phyloP scores from a whole-genome alignment of 306 rosid genomes.

The Vigna unguiculata region DNA sequence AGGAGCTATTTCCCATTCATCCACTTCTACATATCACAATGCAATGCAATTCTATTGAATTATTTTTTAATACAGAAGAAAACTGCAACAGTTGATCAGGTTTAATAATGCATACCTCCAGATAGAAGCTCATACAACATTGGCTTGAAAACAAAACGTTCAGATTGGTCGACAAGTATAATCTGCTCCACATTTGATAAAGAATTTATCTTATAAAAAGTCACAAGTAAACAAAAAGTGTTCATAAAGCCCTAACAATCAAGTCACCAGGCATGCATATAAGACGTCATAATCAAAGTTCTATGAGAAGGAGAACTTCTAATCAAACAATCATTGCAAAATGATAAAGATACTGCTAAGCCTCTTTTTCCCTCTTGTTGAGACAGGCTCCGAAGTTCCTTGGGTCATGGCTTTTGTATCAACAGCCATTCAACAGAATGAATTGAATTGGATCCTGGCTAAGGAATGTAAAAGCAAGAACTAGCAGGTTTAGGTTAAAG shows the following conservation, averaged over 20 bases:
- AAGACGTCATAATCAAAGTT: background rate
- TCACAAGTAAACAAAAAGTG: conserved; percentile 4
- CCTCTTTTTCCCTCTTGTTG: background rate
- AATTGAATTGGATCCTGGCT: background rate
- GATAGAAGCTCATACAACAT: conserved; percentile 96
- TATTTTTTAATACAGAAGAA: conserved; percentile 33
- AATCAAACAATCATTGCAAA: conserved; percentile 11
- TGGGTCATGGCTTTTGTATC: background rate
- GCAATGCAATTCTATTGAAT: conserved; percentile 38
- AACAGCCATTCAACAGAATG: background rate
- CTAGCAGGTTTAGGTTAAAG: background rate
- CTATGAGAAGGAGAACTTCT: background rate
- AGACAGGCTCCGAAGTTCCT: background rate
- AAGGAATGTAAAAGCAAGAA: background rate
- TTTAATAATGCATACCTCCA: conserved; percentile 66
- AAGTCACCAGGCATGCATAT: conserved; percentile 6
- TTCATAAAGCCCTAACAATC: background rate
- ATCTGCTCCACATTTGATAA: conserved; percentile 51
- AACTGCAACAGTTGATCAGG: conserved; percentile 24
- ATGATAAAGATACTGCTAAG: background rate
- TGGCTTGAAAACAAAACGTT: conserved; percentile 76
- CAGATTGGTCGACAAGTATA: conserved; percentile 58
- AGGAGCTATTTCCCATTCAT: conserved; percentile 98
- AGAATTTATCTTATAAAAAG: conserved; percentile 10
- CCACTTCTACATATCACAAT: conserved; percentile 71